Evolutionary conservation across 805 yeast genomes (phyloP), one percentile per base, ranked within the genome.

Genomic region (Starmera quercuum): DNA sequence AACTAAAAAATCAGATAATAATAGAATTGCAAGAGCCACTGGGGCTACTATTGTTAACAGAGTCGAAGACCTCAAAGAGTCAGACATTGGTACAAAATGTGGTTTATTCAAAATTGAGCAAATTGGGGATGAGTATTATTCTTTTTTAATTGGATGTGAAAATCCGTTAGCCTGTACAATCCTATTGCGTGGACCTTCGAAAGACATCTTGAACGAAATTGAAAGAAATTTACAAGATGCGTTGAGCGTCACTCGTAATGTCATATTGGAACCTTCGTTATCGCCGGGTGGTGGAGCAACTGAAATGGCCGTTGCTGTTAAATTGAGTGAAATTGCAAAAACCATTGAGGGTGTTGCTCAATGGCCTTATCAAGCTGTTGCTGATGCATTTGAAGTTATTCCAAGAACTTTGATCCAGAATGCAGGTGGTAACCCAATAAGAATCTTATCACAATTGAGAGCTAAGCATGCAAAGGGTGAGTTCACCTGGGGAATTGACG

Each of bases 281-380:
- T 73, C 95, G 2, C 99, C 99, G 32, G 99, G 99, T 51, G 99
- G 98, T 40, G 98, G 99, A 50, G 98, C 99, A 34, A 90, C 97
- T 20, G 98, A 92, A 65, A 92, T 92, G 97, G 97, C 97, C 3
- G 87, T 92, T 26, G 72, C 90, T 39, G 97, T 92, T 20, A 76
- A 71, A 45, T 70, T 92, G 39, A 73, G 95, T 13, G 96, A 88
- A 56, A 81, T 76, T 63, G 96, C 97, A 32, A 90, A 87, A 66
- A 71, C 78, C 32, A 75, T 92, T 46, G 96, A 87, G 58, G 98
- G 97, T 41, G 82, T 90, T 37, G 88, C 83, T 38, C 98, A 92
- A 64, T 90, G 95, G 95, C 99, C 99, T 31, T 92, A 92, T 62
- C 92, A 85, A 63, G 97, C 97, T 4, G 97, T 92, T 35, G 95